Evolutionary conservation across 202 grass and related monocot genomes (phyloP), one percentile per base, ranked within the genome.

Genomic region (Schoenoplectus tabernaemontani): DNA sequence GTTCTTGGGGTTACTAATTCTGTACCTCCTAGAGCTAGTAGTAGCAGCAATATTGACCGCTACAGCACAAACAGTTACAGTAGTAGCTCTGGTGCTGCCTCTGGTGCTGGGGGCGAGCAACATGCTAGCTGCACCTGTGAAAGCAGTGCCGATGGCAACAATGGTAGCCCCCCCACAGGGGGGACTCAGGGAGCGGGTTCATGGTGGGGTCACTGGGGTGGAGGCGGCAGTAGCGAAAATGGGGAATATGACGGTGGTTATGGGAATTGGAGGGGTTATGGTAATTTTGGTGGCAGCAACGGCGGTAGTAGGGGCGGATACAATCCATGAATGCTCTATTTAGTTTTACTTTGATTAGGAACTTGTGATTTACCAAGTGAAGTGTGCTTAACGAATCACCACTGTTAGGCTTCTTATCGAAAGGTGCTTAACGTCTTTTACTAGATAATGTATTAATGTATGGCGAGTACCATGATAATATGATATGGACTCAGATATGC

Each of bases 281-380:
- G 62, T 8, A 70, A 61, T 34, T 82, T 82, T 57, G 24, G 59
- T 69, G 38, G 37, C 24, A 17, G 41, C 48, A 54, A 54, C 15
- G 48, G n/a, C 34, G 50, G 62, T 38, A 56, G 12, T 38, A 23
- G 41, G 9, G 12, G 19, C 24, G 28, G 44, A 8, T 53, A 70
- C 2, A 79, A 79, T 63, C 76, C 54, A 79, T 81, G 38, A 79
- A 19, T 65, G 71, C 20, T 28, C 34, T 76, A 57, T 46, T 80
- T 12, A 72, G 8, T 64, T 59, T 58, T 43, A 44, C 19, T n/a
- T 65, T 5, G 17, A 37, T 64, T 13, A 64, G 38, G 23, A 20
- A 48, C 30, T 69, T 16, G 68, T 1, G 48, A 12, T 23, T 23
- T 71, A 48, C 42, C 4, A 30, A 46, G 10, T 71, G 3, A 28